These are phyloP conservation scores for Globisporangium spiculum DNA, from an alignment of 352 stramenopile species.

Conservation along the genomic window DNA sequence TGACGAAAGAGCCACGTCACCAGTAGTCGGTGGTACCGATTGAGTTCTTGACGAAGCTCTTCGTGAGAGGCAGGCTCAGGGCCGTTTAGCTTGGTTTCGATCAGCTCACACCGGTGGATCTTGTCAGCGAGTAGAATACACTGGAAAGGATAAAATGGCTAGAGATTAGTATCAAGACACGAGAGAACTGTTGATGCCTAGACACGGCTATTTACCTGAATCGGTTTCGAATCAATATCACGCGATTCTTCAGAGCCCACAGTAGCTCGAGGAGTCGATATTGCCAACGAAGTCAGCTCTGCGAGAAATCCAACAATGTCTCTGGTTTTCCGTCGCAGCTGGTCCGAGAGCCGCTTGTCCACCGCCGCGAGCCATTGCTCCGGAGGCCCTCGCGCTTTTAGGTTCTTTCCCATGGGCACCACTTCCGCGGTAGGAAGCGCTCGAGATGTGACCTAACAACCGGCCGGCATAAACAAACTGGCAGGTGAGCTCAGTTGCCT, in stretches of 20 bases:
- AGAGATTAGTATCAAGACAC: neutral
- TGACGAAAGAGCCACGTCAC: constrained; percentile 7
- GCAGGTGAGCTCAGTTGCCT: neutral
- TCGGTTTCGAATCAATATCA: constrained; percentile 17
- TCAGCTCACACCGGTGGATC: constrained; percentile 38
- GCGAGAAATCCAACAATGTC: constrained; percentile 31
- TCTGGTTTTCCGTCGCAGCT: constrained; percentile 51
- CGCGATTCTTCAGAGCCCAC: neutral
- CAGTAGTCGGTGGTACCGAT: neutral
- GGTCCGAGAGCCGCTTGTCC: constrained; percentile 56
- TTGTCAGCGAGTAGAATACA: constrained; percentile 48
- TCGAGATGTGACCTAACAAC: constrained; percentile 27
- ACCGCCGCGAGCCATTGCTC: constrained; percentile 66
- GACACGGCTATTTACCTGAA: constrained; percentile 26
- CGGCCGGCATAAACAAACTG: neutral
- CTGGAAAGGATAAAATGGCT: constrained; percentile 9
- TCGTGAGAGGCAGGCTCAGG: neutral
- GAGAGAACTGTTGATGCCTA: neutral
- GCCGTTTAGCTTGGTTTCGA: constrained; percentile 23
- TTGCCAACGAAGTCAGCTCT: constrained; percentile 7
- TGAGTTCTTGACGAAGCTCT: constrained; percentile 7
- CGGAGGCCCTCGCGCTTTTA: constrained; percentile 64
- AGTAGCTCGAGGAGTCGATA: neutral
- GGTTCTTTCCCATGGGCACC: constrained; percentile 65
- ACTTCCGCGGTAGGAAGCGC: constrained; percentile 37